phyloP scores from a whole-genome alignment of 208 protist species.

The Leishmania aethiopica region DNA sequence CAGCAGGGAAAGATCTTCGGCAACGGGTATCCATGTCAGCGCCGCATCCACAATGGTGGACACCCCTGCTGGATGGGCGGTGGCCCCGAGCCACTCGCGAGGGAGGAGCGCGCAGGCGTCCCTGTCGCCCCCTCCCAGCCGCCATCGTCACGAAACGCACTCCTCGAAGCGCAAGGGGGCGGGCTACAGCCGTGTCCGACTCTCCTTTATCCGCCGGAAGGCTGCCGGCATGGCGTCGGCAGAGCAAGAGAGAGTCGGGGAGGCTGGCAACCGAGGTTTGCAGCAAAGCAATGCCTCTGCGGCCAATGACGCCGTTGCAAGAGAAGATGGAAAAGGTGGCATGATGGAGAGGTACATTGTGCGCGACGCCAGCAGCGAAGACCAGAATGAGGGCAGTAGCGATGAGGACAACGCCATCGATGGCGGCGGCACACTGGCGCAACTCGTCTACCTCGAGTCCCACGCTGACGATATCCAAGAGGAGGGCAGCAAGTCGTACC shows the following conservation, averaged over 20 bases:
- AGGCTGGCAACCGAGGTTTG: neutral
- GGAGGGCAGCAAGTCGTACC: neutral
- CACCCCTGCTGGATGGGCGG: neutral
- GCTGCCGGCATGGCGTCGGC: neutral
- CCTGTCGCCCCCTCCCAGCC: neutral
- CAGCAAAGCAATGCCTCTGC: neutral
- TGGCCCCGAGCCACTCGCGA: neutral
- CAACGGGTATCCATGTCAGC: neutral
- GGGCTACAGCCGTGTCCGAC: constrained; percentile 5
- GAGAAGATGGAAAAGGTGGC: neutral
- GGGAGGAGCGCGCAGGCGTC: neutral
- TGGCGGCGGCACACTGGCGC: neutral
- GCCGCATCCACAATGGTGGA: neutral
- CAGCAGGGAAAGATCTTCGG: neutral
- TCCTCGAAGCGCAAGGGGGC: constrained; percentile 4
- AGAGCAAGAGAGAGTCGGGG: neutral
- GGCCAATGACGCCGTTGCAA: neutral
- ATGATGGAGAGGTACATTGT: constrained; percentile 23
- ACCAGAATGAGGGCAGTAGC: neutral
- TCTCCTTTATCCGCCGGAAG: constrained; percentile 27
- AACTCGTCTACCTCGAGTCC: constrained; percentile 16
- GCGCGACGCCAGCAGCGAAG: constrained; percentile 22
- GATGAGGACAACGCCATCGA: constrained; percentile 5
- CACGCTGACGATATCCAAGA: neutral
- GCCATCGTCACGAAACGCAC: neutral